These are phyloP conservation scores for Pyracantha coccinea DNA, from an alignment of 331 rosid genomes.

Conservation along the genomic window DNA sequence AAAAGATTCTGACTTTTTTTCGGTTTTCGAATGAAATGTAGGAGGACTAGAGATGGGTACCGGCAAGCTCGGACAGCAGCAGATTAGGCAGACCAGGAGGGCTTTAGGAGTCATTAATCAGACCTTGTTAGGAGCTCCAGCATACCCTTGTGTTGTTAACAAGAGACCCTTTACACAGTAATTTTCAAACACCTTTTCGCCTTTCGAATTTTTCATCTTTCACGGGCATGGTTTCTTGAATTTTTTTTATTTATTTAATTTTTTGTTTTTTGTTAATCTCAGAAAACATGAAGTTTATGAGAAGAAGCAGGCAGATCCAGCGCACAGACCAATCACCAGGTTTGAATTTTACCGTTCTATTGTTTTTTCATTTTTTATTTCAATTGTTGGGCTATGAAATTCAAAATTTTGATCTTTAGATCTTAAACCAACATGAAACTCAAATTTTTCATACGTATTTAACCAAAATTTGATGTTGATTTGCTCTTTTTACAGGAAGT, in stretches of 20 bases:
- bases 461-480: constrained; percentile 10
- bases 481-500: constrained; percentile 42
- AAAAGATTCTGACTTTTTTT: constrained; percentile 3
- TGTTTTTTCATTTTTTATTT: neutral
- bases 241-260: no score
- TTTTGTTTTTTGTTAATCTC: no score
- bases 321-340: constrained; percentile 92
- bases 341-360: constrained; percentile 13
- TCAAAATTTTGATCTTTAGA: constrained; percentile 10
- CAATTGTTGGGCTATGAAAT: neutral
- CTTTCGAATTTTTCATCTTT: neutral
- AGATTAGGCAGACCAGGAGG: constrained; percentile 46
- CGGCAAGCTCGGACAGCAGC: constrained; percentile 42
- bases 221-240: neutral
- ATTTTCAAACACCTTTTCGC: neutral
- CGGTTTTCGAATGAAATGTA: constrained; percentile 10
- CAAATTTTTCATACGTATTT: neutral
- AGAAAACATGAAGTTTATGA: constrained; percentile 56
- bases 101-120: constrained; percentile 60
- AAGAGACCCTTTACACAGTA: constrained; percentile 75
- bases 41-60: constrained; percentile 31
- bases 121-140: constrained; percentile 42
- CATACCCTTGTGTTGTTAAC: constrained; percentile 77
- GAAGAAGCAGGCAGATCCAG: constrained; percentile 89
- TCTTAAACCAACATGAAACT: neutral